Evolutionary conservation across 2,329 filamentous ascomycete genomes (phyloP).

Genomic region (Diplodia intermedia): DNA sequence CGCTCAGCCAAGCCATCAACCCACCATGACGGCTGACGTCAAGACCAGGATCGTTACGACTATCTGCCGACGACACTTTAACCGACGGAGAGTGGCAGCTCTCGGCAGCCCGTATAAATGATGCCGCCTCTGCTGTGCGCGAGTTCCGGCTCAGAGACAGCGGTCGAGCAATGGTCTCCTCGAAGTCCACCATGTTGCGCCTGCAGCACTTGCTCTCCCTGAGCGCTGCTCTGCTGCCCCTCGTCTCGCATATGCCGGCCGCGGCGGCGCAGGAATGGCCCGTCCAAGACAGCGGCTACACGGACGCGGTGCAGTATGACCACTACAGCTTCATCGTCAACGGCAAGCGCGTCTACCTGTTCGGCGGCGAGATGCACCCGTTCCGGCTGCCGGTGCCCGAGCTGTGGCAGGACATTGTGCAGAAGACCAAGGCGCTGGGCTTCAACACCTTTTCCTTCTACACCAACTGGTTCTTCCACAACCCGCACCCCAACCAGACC

Average conservation of each 20-base stretch:
- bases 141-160: neutral
- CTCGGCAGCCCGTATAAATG: neutral
- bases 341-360: conserved; percentile 59
- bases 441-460: conserved; percentile 59
- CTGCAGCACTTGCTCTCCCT: conserved; percentile 4
- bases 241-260: conserved; percentile 25
- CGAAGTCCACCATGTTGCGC: neutral
- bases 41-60: neutral
- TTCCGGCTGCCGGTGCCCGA: conserved; percentile 59
- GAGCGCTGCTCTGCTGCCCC: neutral
- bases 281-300: conserved; percentile 57
- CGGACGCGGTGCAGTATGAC: conserved; percentile 60
- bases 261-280: conserved; percentile 49
- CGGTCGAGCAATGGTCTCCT: neutral
- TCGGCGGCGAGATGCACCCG: conserved; percentile 63
- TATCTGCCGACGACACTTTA: neutral
- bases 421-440: conserved; percentile 60
- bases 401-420: conserved; percentile 58
- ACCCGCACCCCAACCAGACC: conserved; percentile 53
- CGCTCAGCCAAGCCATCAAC: neutral
- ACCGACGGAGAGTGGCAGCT: conserved; percentile 1
- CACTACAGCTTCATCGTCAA: conserved; percentile 62
- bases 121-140: neutral
- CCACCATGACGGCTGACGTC: conserved; percentile 4
- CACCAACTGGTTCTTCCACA: conserved; percentile 58